phyloP scores from a whole-genome alignment of 768 basidiomycete species.

The Lactarius sanguifluus region DNA sequence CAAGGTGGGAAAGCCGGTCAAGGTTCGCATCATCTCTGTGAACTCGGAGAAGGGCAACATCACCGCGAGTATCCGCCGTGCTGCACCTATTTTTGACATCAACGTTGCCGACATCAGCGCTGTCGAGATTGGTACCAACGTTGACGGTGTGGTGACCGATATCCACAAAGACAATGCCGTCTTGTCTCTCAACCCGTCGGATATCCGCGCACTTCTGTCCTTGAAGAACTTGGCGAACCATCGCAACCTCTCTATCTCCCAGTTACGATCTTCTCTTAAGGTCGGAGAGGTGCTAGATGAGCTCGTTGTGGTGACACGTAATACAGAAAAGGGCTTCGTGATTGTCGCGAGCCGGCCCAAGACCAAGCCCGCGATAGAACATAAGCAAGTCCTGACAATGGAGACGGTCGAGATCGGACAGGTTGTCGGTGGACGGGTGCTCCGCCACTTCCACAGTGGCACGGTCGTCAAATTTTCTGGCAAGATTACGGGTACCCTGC shows the following conservation, averaged over 20 bases:
- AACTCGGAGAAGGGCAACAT: constrained; percentile 62
- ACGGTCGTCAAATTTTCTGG: constrained; percentile 74
- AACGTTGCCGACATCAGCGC: constrained; percentile 62
- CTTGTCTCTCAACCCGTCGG: constrained; percentile 66
- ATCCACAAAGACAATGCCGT: constrained; percentile 85
- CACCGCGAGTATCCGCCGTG: constrained; percentile 85
- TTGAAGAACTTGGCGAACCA: constrained; percentile 85
- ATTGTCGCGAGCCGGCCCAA: constrained; percentile 78
- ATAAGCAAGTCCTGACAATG: constrained; percentile 56
- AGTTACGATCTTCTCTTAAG: constrained; percentile 62
- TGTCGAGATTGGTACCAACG: constrained; percentile 73
- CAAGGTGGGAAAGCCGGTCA: constrained; percentile 77
- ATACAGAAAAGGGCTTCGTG: constrained; percentile 80
- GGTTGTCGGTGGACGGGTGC: constrained; percentile 76
- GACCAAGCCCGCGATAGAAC: constrained; percentile 46
- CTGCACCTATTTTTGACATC: constrained; percentile 50
- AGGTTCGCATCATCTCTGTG: constrained; percentile 73
- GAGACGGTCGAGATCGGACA: constrained; percentile 72
- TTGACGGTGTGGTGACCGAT: constrained; percentile 69
- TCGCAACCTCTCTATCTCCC: constrained; percentile 60
- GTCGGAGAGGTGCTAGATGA: constrained; percentile 70
- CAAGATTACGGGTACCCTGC: constrained; percentile 71
- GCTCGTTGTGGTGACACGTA: constrained; percentile 86
- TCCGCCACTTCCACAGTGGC: constrained; percentile 67
- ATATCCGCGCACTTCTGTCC: constrained; percentile 79